A percentile compares a stretch with the other conserved stretches of the same genome.
phyloP scores from a whole-genome alignment of 345 rosid species.

The Hibiscus syriacus region DNA sequence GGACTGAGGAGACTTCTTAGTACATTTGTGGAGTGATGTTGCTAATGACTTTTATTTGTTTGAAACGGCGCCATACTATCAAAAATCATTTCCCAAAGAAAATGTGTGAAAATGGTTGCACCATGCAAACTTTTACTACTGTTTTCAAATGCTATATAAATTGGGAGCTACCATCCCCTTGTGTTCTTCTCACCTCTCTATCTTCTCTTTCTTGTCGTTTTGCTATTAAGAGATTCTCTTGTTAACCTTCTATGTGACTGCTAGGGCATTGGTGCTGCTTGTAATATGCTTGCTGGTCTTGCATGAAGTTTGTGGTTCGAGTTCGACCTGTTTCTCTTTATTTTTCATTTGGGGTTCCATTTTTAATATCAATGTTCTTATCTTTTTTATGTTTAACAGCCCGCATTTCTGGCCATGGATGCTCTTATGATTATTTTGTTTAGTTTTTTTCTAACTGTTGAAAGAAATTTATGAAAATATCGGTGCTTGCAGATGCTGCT shows the following conservation, averaged over 20 bases:
- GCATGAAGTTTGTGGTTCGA: constrained; percentile 34
- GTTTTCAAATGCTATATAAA: constrained; percentile 25
- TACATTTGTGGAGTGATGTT: constrained; percentile 9
- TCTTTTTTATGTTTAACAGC: constrained; percentile 7
- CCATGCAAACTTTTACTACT: constrained; percentile 37
- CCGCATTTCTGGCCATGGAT: constrained; percentile 16
- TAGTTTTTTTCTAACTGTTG: background rate
- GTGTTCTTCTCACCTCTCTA: background rate
- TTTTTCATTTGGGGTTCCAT: background rate
- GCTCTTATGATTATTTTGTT: background rate
- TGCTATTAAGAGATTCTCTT: background rate
- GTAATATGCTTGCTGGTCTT: constrained; percentile 24
- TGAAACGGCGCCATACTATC: constrained; percentile 33
- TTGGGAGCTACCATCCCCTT: background rate
- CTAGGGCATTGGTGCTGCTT: constrained; percentile 11
- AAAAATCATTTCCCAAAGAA: constrained; percentile 27
- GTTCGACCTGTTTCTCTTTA: background rate
- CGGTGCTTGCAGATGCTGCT: constrained; percentile 21
- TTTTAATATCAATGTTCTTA: background rate
- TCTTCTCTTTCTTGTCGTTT: background rate
- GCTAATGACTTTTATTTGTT: constrained; percentile 4
- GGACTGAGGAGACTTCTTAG: too few species aligned
- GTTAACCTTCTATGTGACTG: constrained; percentile 16
- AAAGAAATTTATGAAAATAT: background rate
- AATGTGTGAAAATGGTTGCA: constrained; percentile 60